Base-by-base conservation (phyloP, 2,329 filamentous ascomycete genomes). In the Huntiella moniliformis region DNA sequence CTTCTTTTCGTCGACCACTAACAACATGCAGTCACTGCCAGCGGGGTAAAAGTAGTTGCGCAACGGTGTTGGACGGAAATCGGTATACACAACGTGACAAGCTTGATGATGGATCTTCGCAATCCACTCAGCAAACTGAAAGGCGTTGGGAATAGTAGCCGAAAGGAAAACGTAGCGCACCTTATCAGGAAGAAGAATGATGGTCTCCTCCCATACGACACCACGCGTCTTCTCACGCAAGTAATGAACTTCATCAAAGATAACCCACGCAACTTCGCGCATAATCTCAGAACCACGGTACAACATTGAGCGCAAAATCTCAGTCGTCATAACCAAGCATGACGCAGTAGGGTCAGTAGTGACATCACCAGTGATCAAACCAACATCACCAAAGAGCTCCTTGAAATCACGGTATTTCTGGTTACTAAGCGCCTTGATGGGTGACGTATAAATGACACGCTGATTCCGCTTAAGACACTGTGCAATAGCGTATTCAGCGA, bases 91-190 rank as follows among this genome's bases (percentile, higher is more conserved):
- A 52, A 98, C 92, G 68, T 98, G 92, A 54, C 91, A 98, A 5
- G 91, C 88, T 58, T 98, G 92, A 53, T 83, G 82, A 61, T 98
- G 92, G 48, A 88, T 96, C 65, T 96, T 96, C 55, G 83, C 86
- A 56, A 98, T 93, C 91, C 91, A 98, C 61, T 98, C 88, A 54
- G 91, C 91, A 56, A 98, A 98, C 61, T 98, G 91, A 74, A 96
- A 95, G 44, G 91, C 87, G 58, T 98, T 98, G 46, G 91, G 91
- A 52, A 98, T 98, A 2, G 92, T 98, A 52, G 91, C 91, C 31
- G 92, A 98, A 50, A 98, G 67, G 63, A 98, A 98, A 47, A 98
- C 92, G 58, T 96, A 98, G 65, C 86, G 82, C 54, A 98, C 92
- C 71, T 98, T 96, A 67, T 98, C 91, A 3, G 91, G 91, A 28